phyloP scores from a whole-genome alignment of 345 rosid species.

The Citrus unshiu region DNA sequence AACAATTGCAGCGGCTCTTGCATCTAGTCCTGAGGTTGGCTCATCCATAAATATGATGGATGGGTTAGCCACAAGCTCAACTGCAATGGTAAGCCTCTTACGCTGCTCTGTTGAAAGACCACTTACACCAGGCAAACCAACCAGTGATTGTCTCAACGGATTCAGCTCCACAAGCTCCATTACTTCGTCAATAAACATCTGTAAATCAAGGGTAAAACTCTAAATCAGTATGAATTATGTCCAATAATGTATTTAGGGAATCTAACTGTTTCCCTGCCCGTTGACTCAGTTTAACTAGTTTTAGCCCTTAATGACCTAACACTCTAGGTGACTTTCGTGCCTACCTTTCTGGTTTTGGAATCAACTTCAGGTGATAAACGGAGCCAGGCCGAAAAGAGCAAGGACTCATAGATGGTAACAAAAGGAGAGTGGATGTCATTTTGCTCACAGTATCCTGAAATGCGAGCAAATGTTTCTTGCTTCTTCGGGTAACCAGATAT shows the following conservation, averaged over 20 bases:
- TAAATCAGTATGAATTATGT: background rate
- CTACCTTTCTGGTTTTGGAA: conserved; percentile 38
- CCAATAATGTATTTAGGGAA: background rate
- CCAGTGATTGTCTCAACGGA: conserved; percentile 30
- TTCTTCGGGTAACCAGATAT: conserved; percentile 55
- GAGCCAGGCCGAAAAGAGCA: conserved; percentile 58
- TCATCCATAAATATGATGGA: conserved; percentile 50
- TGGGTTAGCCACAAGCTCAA: conserved; percentile 52
- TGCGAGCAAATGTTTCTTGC: conserved; percentile 56
- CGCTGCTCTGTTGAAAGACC: conserved; percentile 52
- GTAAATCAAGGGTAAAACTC: background rate
- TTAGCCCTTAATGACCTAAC: background rate
- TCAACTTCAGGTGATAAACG: conserved; percentile 38
- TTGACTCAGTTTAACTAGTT: background rate
- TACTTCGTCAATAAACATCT: conserved; percentile 32
- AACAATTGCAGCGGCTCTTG: conserved; percentile 55
- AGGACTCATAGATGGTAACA: conserved; percentile 50
- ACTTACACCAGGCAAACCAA: conserved; percentile 46
- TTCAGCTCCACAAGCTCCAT: conserved; percentile 47
- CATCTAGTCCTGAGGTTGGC: conserved; percentile 54
- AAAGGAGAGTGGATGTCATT: conserved; percentile 58
- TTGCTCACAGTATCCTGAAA: conserved; percentile 58
- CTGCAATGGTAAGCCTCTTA: conserved; percentile 47
- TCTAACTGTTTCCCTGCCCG: background rate
- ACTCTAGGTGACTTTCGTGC: background rate